Base-by-base conservation (phyloP, 257 asterid species). In the Przewalskia tangutica region DNA sequence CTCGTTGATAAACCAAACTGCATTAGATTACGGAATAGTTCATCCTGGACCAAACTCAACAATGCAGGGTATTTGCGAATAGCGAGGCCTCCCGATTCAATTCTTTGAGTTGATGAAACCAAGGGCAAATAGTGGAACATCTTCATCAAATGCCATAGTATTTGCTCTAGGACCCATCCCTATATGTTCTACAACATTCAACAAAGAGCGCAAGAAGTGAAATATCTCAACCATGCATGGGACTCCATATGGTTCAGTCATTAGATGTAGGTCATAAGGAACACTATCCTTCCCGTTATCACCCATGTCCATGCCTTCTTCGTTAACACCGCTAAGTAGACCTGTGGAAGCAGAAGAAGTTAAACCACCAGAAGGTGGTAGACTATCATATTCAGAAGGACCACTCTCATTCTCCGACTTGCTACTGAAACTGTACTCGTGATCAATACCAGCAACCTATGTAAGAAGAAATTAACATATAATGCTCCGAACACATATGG, bases 1-100 rank as follows among this genome's bases (percentile, higher is more conserved):
- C 98, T 95, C 89, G 84, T 81, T 50, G 99, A 95, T 85, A 95
- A 84, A 81, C 99, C 98, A 82, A 95, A 94, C 85, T 95, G 98
- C 97, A 95, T 91, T 53, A 95, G 91, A 84, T 93, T 95, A 48
- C 94, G 94, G 71, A 94, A 94, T 63, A 95, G 89, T 88, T 91
- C 98, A 59, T 94, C 98, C 89, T 95, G 98, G 86, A 94, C 92
- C 91, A 92, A 89, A 85, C 92, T 88, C 95, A 94, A 88, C 80
- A 95, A 86, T 82, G 97, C 88, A 77, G 98, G 97, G 86, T 93
- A 97, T 67, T 83, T 85, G 32, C 85, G 82, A 59, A 95, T 89
- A 50, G 97, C 91, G 58, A 92, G 90, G 80, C 97, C 97, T 80
- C 98, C 97, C 84, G 94, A 81, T 87, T 94, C 98, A 85, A 95